A percentile compares a stretch with the other conserved stretches of the same genome.
phyloP scores from a whole-genome alignment of 352 stramenopile genomes.

The Pseudoperonospora humuli region DNA sequence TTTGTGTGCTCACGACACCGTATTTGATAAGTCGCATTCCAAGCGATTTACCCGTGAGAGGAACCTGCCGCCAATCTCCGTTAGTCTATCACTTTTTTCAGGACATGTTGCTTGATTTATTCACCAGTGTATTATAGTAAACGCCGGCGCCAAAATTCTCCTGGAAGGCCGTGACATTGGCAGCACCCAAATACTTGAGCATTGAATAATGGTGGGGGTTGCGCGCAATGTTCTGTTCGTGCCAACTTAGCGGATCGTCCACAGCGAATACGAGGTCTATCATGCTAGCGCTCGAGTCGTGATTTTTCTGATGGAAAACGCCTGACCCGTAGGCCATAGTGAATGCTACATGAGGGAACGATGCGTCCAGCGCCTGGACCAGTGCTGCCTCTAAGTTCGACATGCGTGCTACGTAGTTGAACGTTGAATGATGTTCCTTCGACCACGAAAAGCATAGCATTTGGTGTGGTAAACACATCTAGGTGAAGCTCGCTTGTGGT shows the following conservation, averaged over 20 bases:
- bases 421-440: too few species aligned
- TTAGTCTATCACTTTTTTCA: background rate
- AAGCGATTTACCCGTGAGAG: slow-evolving; percentile 42
- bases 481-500: too few species aligned
- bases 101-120: background rate
- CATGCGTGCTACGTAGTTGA: background rate
- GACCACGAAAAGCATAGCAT: too few species aligned
- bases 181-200: slow-evolving; percentile 58
- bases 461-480: too few species aligned
- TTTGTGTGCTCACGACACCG: slow-evolving; percentile 76
- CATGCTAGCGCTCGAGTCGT: slow-evolving; percentile 74
- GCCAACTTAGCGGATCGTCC: slow-evolving; percentile 70
- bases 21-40: slow-evolving; percentile 84
- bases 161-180: slow-evolving; percentile 51
- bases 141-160: slow-evolving; percentile 71
- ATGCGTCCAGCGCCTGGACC: slow-evolving; percentile 40
- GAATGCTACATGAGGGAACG: slow-evolving; percentile 70
- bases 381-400: slow-evolving; percentile 29
- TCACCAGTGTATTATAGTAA: slow-evolving; percentile 83
- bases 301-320: slow-evolving; percentile 71
- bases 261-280: slow-evolving; percentile 87
- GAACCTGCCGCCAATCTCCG: slow-evolving; percentile 40
- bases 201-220: slow-evolving; percentile 79
- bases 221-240: slow-evolving; percentile 66
- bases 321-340: slow-evolving; percentile 81